A percentile compares a stretch with the other conserved stretches of the same genome.
Conservation (phyloP, 352 stramenopile genomes). For the Globisporangium canariense region DNA sequence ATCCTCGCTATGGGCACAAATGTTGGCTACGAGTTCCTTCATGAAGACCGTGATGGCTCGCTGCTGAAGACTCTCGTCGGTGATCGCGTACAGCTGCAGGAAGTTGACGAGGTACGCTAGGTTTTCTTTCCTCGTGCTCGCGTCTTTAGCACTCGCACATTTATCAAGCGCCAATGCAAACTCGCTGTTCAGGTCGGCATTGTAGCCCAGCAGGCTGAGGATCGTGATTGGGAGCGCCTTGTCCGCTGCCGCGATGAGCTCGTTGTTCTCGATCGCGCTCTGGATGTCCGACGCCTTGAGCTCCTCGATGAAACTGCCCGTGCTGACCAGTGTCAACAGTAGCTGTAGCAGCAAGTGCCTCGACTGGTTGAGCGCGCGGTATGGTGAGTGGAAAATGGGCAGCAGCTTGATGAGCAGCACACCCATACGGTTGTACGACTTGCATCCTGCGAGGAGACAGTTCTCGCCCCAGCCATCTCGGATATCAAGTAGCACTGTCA, state of each 20-base stretch:
- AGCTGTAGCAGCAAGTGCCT: conserved; percentile 49
- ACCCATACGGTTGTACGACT: conserved; percentile 1
- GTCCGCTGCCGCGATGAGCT: conserved; percentile 39
- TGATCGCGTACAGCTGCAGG: conserved; percentile 56
- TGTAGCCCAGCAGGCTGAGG: conserved; percentile 66
- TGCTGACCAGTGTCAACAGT: conserved; percentile 53
- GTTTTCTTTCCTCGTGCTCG: conserved; percentile 27
- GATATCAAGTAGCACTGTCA: conserved; percentile 12
- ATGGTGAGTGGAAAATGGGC: conserved; percentile 29
- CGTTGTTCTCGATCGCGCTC: conserved; percentile 54
- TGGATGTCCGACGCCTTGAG: conserved; percentile 53
- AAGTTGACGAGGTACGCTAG: conserved; percentile 65
- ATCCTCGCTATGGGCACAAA: conserved; percentile 5
- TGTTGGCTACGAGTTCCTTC: conserved; percentile 31
- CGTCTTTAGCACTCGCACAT: conserved; percentile 25
- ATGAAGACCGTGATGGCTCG: conserved; percentile 54
- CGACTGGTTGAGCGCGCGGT: conserved; percentile 19
- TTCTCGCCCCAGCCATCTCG: conserved; percentile 17
- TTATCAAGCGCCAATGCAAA: conserved; percentile 43
- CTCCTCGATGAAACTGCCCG: conserved; percentile 43
- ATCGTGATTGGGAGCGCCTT: conserved; percentile 61
- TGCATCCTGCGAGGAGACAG: conserved; percentile 13
- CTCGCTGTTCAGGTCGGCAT: conserved; percentile 62
- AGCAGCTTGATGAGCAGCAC: conserved; percentile 37
- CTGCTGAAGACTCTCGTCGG: conserved; percentile 41